These are phyloP conservation scores for Venturia nashicola DNA, from an alignment of 2,329 filamentous ascomycete genomes.

Conservation along the genomic window DNA sequence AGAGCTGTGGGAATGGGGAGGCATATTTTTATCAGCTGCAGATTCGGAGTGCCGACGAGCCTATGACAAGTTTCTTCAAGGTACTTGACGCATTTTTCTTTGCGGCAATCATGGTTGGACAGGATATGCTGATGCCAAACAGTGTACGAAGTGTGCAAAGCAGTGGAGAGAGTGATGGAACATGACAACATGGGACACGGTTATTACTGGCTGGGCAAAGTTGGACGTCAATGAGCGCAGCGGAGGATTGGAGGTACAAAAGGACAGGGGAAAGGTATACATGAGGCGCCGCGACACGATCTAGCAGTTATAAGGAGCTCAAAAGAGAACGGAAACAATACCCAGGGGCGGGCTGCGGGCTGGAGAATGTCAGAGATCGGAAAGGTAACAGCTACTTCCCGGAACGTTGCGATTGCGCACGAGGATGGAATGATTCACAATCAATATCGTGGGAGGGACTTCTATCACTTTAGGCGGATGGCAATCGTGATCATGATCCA, in stretches of 20 bases:
- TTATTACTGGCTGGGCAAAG: no score
- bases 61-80: constrained; percentile 58
- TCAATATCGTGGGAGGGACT: no score
- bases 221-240: no score
- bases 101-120: background rate
- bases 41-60: constrained; percentile 95
- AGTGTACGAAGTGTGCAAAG: constrained; percentile 12
- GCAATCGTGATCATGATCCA: no score
- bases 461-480: no score
- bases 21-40: constrained; percentile 96
- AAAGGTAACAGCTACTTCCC: no score
- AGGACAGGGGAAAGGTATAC: background rate
- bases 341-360: background rate
- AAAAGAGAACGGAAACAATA: background rate
- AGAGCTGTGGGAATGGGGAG: constrained; percentile 67
- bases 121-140: constrained; percentile 1
- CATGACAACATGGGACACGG: background rate
- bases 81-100: background rate
- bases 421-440: no score
- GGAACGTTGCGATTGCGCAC: no score
- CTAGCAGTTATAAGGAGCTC: background rate
- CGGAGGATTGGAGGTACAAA: no score
- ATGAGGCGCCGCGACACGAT: background rate
- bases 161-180: constrained; percentile 22
- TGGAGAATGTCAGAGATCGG: no score